Evolutionary conservation across 1,284 basidiomycete genomes (phyloP).

Genomic region (Cystobasidium slooffiae): DNA sequence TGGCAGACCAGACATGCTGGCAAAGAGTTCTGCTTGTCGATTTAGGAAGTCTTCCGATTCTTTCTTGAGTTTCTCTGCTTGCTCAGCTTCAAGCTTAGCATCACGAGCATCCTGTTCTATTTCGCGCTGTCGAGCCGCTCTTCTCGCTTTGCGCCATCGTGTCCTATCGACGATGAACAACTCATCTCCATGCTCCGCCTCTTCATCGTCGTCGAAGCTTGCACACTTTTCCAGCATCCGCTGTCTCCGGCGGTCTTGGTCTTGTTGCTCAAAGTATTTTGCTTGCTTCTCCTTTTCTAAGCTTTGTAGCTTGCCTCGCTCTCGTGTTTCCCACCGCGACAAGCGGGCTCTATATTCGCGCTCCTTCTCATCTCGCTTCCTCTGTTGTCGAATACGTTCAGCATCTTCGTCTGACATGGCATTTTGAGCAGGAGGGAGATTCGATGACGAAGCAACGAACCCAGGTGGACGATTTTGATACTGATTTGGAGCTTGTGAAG

Average conservation of each 20-base stretch:
- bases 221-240: slow-evolving; percentile 44
- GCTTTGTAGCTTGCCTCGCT: slow-evolving; percentile 47
- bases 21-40: slow-evolving; percentile 53
- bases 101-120: slow-evolving; percentile 54
- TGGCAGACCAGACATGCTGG: slow-evolving; percentile 45
- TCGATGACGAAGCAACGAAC: slow-evolving; percentile 45
- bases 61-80: slow-evolving; percentile 52
- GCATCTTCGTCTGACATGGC: slow-evolving; percentile 44
- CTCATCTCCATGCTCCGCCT: slow-evolving; percentile 48
- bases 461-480: slow-evolving; percentile 49
- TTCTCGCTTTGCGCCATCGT: slow-evolving; percentile 53
- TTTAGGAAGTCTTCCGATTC: slow-evolving; percentile 54
- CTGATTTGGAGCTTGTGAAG: slow-evolving; percentile 21
- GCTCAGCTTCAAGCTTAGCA: slow-evolving; percentile 51
- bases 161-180: slow-evolving; percentile 49
- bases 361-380: slow-evolving; percentile 27
- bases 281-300: slow-evolving; percentile 48
- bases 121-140: slow-evolving; percentile 51
- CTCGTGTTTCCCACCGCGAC: slow-evolving; percentile 47
- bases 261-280: slow-evolving; percentile 46
- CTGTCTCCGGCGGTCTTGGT: slow-evolving; percentile 45
- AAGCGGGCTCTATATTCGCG: slow-evolving; percentile 47
- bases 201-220: slow-evolving; percentile 49
- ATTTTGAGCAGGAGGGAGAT: slow-evolving; percentile 22
- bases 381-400: slow-evolving; percentile 28